Conservation (phyloP, 345 rosid genomes). For the Populus simonii region DNA sequence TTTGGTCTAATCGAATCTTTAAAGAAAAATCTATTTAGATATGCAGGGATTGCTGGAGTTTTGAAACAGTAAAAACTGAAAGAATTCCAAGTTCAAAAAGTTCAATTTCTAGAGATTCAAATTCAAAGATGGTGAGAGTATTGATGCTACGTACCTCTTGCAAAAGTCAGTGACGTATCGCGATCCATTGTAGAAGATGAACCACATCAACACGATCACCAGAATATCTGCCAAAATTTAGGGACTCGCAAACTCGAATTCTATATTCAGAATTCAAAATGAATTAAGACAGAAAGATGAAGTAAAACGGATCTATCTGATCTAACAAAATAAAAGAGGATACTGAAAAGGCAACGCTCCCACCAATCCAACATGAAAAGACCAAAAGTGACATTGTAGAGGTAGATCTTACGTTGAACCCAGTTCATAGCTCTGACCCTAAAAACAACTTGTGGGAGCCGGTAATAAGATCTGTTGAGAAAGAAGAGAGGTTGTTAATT, state of each 20-base stretch:
- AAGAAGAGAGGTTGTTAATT: too few species aligned
- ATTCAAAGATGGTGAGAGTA: background rate
- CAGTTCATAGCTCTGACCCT: slow-evolving; percentile 60
- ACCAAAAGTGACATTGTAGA: slow-evolving; percentile 95
- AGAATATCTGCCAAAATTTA: slow-evolving; percentile 57
- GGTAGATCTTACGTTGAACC: slow-evolving; percentile 92
- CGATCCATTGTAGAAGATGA: slow-evolving; percentile 66
- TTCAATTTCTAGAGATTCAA: background rate
- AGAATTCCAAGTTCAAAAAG: background rate
- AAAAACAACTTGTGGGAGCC: too few species aligned
- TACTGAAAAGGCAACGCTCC: slow-evolving; percentile 98
- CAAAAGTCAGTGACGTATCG: slow-evolving; percentile 54
- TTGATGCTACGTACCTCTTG: slow-evolving; percentile 46
- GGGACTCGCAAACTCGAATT: slow-evolving; percentile 30
- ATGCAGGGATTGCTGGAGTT: background rate
- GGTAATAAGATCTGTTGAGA: too few species aligned
- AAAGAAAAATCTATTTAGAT: background rate
- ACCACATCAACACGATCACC: slow-evolving; percentile 89
- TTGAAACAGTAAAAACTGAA: background rate
- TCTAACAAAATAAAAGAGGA: slow-evolving; percentile 34
- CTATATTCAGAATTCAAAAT: background rate
- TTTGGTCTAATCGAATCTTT: background rate
- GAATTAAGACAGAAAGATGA: background rate
- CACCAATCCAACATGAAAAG: slow-evolving; percentile 99
- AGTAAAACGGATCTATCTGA: background rate